Evolutionary conservation across 2,329 filamentous ascomycete genomes (phyloP).

Genomic region (Davidsoniella australis): DNA sequence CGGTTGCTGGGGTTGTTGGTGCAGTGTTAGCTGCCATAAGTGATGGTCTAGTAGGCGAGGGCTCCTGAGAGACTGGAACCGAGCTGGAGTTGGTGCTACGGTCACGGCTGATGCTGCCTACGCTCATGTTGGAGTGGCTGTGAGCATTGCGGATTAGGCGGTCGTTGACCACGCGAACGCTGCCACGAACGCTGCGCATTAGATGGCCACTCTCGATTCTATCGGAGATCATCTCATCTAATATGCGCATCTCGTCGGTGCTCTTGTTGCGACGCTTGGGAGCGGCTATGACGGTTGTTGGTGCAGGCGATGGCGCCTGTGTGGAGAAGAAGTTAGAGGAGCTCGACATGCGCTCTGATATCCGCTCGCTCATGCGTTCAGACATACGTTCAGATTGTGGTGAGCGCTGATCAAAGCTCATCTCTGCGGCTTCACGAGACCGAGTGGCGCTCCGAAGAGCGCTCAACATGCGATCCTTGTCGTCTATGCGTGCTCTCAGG

Average conservation of each 20-base stretch:
- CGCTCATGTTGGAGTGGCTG: conserved; percentile 1
- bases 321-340: conserved; percentile 17
- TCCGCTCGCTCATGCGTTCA: neutral
- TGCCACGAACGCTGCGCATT: conserved; percentile 48
- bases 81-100: neutral
- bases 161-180: conserved; percentile 30
- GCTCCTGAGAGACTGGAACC: conserved; percentile 8
- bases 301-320: conserved; percentile 16
- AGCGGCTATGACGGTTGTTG: conserved; percentile 16
- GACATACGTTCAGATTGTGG: conserved; percentile 18
- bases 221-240: conserved; percentile 93
- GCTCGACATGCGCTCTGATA: conserved; percentile 15
- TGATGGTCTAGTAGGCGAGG: conserved; percentile 5
- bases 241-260: conserved; percentile 85
- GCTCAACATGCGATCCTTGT: conserved; percentile 85
- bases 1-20: neutral
- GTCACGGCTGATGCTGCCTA: neutral
- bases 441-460: conserved; percentile 73
- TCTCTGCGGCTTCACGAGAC: conserved; percentile 65
- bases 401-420: conserved; percentile 9
- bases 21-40: neutral
- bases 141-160: conserved; percentile 7
- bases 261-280: conserved; percentile 41
- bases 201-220: conserved; percentile 62
- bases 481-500: conserved; percentile 72